Percentiles rank a stretch among this genome's conserved stretches.
phyloP scores from a whole-genome alignment of 2,329 filamentous ascomycete genomes.

The Beauveria scarabaeidicola region DNA sequence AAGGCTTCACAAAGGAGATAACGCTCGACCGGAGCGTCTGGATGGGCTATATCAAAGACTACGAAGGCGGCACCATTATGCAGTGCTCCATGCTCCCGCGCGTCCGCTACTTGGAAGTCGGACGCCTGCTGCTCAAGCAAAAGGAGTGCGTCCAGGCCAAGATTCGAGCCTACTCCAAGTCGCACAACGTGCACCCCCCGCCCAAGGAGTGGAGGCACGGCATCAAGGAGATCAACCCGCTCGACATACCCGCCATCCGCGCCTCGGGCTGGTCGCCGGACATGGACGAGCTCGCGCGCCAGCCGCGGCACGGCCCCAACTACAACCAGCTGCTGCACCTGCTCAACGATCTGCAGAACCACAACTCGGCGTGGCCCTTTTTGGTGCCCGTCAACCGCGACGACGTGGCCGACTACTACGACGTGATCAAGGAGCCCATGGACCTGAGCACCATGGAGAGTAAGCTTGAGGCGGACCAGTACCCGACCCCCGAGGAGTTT shows the following conservation, averaged over 20 bases:
- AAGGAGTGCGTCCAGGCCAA: constrained; percentile 94
- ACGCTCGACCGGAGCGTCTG: constrained; percentile 81
- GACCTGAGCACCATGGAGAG: constrained; percentile 92
- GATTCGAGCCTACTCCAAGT: constrained; percentile 83
- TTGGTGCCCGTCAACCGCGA: constrained; percentile 87
- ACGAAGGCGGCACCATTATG: constrained; percentile 98
- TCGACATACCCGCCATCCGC: constrained; percentile 80
- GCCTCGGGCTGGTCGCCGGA: constrained; percentile 91
- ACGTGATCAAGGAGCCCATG: constrained; percentile 97
- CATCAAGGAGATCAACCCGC: constrained; percentile 67
- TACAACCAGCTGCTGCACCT: constrained; percentile 90
- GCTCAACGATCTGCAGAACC: constrained; percentile 91
- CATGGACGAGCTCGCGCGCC: constrained; percentile 94
- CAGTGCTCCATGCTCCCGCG: constrained; percentile 96
- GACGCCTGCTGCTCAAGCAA: constrained; percentile 92
- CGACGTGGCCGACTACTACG: constrained; percentile 97
- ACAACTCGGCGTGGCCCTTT: constrained; percentile 90
- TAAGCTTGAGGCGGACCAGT: constrained; percentile 89
- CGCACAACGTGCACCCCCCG: constrained; percentile 76
- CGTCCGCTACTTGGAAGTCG: constrained; percentile 86
- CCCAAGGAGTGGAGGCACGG: constrained; percentile 80
- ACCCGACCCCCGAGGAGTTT: constrained; percentile 86
- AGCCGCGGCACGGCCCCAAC: constrained; percentile 91
- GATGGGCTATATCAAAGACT: constrained; percentile 99
- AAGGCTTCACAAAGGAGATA: constrained; percentile 98